phyloP scores from a whole-genome alignment of 2,329 filamentous ascomycete genomes.

The Colletotrichum endophyticum region DNA sequence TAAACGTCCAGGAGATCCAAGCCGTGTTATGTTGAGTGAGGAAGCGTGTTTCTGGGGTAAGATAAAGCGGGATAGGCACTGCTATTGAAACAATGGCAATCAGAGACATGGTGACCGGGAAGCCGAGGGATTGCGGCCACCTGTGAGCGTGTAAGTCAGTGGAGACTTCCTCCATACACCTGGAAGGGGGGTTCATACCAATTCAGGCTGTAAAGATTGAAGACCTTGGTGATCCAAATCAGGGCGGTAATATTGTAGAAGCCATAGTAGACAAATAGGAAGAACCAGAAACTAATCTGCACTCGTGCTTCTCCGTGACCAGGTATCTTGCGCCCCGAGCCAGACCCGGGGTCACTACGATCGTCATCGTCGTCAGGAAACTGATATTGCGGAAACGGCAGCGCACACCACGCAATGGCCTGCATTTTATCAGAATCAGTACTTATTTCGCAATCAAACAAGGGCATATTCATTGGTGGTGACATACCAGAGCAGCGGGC shows the following conservation, averaged over 20 bases:
- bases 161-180: background rate
- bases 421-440: constrained; percentile 27
- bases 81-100: constrained; percentile 66
- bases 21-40: constrained; percentile 68
- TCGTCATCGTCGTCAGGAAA: constrained; percentile 48
- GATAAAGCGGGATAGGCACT: constrained; percentile 65
- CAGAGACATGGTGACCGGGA: constrained; percentile 66
- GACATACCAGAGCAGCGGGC: constrained; percentile 63
- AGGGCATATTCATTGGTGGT: background rate
- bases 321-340: constrained; percentile 48
- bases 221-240: constrained; percentile 75
- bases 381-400: constrained; percentile 69
- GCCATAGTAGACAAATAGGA: constrained; percentile 72
- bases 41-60: constrained; percentile 55
- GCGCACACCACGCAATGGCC: constrained; percentile 68
- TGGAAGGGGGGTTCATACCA: constrained; percentile 43
- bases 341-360: constrained; percentile 27
- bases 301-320: constrained; percentile 69
- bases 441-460: constrained; percentile 17
- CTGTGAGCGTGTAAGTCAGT: constrained; percentile 25
- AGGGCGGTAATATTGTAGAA: constrained; percentile 72
- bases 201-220: constrained; percentile 74
- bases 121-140: constrained; percentile 69
- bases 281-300: constrained; percentile 75
- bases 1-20: constrained; percentile 74